Conservation (phyloP, 306 rosid genomes). For the Rubus idaeus region DNA sequence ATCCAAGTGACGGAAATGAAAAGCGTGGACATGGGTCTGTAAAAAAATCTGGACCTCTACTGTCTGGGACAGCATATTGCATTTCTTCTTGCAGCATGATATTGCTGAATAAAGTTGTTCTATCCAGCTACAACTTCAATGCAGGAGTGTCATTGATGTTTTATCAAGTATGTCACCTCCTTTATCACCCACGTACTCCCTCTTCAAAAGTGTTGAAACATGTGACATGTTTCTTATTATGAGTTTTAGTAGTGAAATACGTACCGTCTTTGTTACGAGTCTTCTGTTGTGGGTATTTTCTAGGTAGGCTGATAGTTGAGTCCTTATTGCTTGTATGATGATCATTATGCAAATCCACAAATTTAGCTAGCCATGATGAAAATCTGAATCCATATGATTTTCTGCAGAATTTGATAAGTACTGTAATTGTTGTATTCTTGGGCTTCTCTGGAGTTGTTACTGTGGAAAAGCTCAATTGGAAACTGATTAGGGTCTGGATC, state of each 20-base stretch:
- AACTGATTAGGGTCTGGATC: slow-evolving; percentile 77
- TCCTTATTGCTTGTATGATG: not conserved
- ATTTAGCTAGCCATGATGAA: not conserved
- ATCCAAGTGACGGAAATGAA: slow-evolving; percentile 46
- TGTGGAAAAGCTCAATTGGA: slow-evolving; percentile 74
- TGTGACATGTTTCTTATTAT: not conserved
- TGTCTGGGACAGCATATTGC: slow-evolving; percentile 85
- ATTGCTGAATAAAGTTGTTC: slow-evolving; percentile 75
- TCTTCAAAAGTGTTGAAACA: not conserved
- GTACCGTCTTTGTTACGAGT: not conserved
- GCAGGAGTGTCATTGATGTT: slow-evolving; percentile 90
- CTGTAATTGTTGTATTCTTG: slow-evolving; percentile 63
- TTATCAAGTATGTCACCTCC: slow-evolving; percentile 59
- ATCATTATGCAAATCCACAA: not conserved
- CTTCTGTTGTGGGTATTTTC: not conserved
- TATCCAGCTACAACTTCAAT: slow-evolving; percentile 71
- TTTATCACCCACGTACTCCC: not conserved
- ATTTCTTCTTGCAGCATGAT: slow-evolving; percentile 93
- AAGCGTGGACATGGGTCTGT: slow-evolving; percentile 50
- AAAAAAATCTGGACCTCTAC: slow-evolving; percentile 62
- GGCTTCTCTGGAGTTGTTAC: slow-evolving; percentile 52
- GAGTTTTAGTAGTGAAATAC: not conserved
- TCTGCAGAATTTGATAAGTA: slow-evolving; percentile 73
- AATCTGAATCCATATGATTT: slow-evolving; percentile 17
- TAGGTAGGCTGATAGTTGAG: not conserved